A percentile compares a stretch with the other conserved stretches of the same genome.
These are phyloP conservation scores for Lactarius hengduanensis DNA, from an alignment of 768 basidiomycete species.

Conservation along the genomic window DNA sequence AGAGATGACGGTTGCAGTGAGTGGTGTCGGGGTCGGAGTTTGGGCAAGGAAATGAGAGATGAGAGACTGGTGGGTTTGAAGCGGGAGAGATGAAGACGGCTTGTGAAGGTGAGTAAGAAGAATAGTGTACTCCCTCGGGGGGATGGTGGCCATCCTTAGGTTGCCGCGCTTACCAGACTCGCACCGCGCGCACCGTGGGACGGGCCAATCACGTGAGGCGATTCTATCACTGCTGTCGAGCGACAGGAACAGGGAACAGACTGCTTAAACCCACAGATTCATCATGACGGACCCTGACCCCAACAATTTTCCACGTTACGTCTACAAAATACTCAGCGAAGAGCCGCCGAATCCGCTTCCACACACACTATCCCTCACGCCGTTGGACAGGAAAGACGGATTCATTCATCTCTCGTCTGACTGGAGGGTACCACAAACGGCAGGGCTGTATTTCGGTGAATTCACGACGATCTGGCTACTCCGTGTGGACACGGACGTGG, in stretches of 20 bases:
- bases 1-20: constrained; percentile 55
- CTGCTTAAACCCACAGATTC: not conserved
- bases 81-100: constrained; percentile 43
- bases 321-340: constrained; percentile 42
- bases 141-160: constrained; percentile 11
- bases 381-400: constrained; percentile 41
- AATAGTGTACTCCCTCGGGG: constrained; percentile 40
- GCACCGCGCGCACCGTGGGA: not conserved
- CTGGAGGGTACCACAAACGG: constrained; percentile 39
- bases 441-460: constrained; percentile 41
- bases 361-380: constrained; percentile 21
- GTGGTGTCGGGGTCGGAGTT: constrained; percentile 51
- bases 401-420: constrained; percentile 49
- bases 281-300: not conserved
- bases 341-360: constrained; percentile 33
- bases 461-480: constrained; percentile 33
- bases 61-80: constrained; percentile 51
- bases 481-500: constrained; percentile 31
- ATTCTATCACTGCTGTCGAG: too few relatives aligned
- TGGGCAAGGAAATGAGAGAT: constrained; percentile 59
- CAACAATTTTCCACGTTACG: constrained; percentile 31
- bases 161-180: not conserved
- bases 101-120: constrained; percentile 55
- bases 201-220: not conserved
- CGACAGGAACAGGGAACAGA: not conserved